Percentiles rank a stretch among this genome's conserved stretches.
Conservation (phyloP, 1,284 basidiomycete genomes). For the Cryptococcus sp. region DNA sequence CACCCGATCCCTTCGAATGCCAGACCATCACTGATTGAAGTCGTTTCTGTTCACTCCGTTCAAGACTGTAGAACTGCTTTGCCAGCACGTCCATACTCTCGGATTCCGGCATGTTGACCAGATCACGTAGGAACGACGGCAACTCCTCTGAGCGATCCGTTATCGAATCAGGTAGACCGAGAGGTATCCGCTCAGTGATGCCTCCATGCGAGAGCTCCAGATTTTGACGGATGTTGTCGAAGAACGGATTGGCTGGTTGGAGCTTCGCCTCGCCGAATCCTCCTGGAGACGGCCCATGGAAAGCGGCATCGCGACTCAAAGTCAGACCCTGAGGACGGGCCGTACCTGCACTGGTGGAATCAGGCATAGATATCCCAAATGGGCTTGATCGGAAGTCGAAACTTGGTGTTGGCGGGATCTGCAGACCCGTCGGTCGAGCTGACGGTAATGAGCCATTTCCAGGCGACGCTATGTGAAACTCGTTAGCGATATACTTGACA, state of each 20-base stretch:
- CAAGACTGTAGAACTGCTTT: slow-evolving; percentile 82
- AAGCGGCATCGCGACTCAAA: background rate
- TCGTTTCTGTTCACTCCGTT: slow-evolving; percentile 84
- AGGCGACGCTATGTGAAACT: too few species aligned
- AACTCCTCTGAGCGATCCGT: slow-evolving; percentile 68
- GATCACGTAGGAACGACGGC: slow-evolving; percentile 76
- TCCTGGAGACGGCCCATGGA: background rate
- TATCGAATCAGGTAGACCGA: slow-evolving; percentile 67
- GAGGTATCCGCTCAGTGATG: slow-evolving; percentile 77
- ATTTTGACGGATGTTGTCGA: slow-evolving; percentile 95
- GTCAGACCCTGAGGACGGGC: slow-evolving; percentile 1
- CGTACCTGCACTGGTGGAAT: slow-evolving; percentile 4
- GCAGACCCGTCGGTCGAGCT: slow-evolving; percentile 12
- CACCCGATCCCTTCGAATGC: slow-evolving; percentile 61
- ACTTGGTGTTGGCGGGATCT: slow-evolving; percentile 18
- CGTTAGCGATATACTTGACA: too few species aligned
- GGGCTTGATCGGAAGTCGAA: slow-evolving; percentile 17
- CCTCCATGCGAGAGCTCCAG: slow-evolving; percentile 79
- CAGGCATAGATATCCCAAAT: slow-evolving; percentile 13
- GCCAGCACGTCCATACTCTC: slow-evolving; percentile 58
- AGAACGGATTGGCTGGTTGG: slow-evolving; percentile 77
- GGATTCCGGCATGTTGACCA: slow-evolving; percentile 65
- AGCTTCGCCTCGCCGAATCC: slow-evolving; percentile 21
- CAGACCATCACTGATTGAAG: slow-evolving; percentile 90
- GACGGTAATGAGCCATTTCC: too few species aligned